These are phyloP conservation scores for Aspergillus spinulosporus DNA, from an alignment of 2,329 filamentous ascomycete species.

Conservation along the genomic window DNA sequence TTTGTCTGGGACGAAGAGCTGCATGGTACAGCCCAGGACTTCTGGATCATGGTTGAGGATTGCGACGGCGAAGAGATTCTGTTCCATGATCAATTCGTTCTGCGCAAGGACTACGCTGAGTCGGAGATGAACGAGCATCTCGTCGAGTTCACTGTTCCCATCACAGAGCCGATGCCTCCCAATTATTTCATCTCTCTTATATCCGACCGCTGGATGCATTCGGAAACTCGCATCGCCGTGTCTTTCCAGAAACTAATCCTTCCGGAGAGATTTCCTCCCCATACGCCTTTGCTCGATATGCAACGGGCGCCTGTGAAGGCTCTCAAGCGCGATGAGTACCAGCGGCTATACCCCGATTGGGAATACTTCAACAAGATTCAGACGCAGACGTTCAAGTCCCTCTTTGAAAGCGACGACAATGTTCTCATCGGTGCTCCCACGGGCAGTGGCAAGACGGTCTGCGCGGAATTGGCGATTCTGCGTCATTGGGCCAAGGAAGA, in stretches of 20 bases:
- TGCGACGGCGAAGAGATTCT: constrained; percentile 95
- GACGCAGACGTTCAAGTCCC: constrained; percentile 92
- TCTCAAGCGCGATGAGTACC: constrained; percentile 80
- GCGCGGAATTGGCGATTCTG: constrained; percentile 89
- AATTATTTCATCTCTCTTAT: constrained; percentile 97
- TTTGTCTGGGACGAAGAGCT: constrained; percentile 93
- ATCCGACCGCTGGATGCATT: constrained; percentile 98
- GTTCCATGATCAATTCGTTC: constrained; percentile 89
- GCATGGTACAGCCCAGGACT: constrained; percentile 85
- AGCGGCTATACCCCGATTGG: constrained; percentile 78
- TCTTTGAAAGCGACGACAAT: constrained; percentile 89
- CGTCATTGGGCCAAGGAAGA: constrained; percentile 77
- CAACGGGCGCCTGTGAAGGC: constrained; percentile 88
- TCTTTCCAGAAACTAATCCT: constrained; percentile 94
- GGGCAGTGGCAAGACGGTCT: constrained; percentile 94
- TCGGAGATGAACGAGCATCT: constrained; percentile 89
- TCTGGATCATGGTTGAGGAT: constrained; percentile 97
- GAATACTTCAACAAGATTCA: constrained; percentile 95
- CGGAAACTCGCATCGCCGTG: constrained; percentile 87
- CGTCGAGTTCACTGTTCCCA: constrained; percentile 93
- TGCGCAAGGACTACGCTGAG: constrained; percentile 84
- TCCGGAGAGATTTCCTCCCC: constrained; percentile 91
- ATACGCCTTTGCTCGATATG: constrained; percentile 87
- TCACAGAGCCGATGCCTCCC: constrained; percentile 95
- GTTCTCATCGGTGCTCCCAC: constrained; percentile 91